Percentiles rank a stretch among this genome's conserved stretches.
These are phyloP conservation scores for Candida chilensis DNA, from an alignment of 805 yeast genomes.

Conservation along the genomic window DNA sequence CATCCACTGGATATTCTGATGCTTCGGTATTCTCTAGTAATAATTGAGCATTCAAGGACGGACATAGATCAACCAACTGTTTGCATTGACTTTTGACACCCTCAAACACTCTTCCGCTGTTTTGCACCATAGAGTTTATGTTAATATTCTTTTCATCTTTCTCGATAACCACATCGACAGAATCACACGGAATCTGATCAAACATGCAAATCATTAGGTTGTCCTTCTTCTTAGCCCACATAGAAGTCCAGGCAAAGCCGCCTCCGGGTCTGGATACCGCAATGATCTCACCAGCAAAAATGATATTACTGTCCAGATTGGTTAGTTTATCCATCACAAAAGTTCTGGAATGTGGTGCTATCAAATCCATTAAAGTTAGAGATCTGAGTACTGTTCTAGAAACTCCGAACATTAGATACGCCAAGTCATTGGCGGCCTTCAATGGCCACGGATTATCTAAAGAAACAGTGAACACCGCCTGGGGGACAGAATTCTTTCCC, in stretches of 20 bases:
- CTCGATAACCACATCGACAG: slow-evolving; percentile 46
- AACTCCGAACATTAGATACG: slow-evolving; percentile 80
- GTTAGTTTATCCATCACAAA: slow-evolving; percentile 54
- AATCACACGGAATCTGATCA: slow-evolving; percentile 66
- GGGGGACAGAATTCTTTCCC: slow-evolving; percentile 65
- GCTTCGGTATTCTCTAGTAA: no score
- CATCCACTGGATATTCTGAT: not conserved
- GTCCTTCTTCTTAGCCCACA: slow-evolving; percentile 81
- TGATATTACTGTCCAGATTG: slow-evolving; percentile 30
- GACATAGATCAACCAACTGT: not conserved
- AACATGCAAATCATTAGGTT: slow-evolving; percentile 72
- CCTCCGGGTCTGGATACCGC: slow-evolving; percentile 67
- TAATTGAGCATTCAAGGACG: not conserved
- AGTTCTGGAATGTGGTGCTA: slow-evolving; percentile 67
- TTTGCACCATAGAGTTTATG: slow-evolving; percentile 16
- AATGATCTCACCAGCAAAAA: slow-evolving; percentile 77
- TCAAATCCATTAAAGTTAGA: slow-evolving; percentile 63
- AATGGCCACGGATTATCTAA: slow-evolving; percentile 69
- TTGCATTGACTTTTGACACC: slow-evolving; percentile 2
- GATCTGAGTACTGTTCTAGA: slow-evolving; percentile 54
- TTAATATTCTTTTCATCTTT: slow-evolving; percentile 7
- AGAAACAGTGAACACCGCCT: slow-evolving; percentile 79
- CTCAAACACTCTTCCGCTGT: slow-evolving; percentile 17
- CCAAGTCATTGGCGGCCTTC: slow-evolving; percentile 82
- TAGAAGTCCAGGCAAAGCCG: slow-evolving; percentile 70